Evolutionary conservation across 2,329 filamentous ascomycete species (phyloP).

Genomic region (Tolypocladium amazonense): DNA sequence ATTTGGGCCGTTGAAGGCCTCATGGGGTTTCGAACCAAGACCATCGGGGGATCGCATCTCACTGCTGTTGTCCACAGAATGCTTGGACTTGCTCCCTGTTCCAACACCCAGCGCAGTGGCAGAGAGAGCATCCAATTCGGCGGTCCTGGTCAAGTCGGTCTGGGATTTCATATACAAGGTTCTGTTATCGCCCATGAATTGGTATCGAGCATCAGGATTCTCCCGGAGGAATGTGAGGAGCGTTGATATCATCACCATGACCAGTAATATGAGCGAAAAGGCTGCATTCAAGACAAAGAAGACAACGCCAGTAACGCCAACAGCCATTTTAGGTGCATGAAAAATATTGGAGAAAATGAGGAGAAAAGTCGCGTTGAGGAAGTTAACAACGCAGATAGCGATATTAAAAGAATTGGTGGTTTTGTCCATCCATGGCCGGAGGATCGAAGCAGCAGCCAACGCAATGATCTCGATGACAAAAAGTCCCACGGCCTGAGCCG

Average conservation of each 20-base stretch:
- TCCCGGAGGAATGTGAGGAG: conserved; percentile 70
- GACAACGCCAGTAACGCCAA: conserved; percentile 78
- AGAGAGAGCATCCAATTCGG: conserved; percentile 81
- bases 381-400: conserved; percentile 80
- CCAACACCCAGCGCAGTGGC: conserved; percentile 83
- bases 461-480: conserved; percentile 72
- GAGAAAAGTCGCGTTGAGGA: conserved; percentile 81
- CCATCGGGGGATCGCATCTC: conserved; percentile 25
- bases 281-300: conserved; percentile 82
- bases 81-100: conserved; percentile 28
- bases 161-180: conserved; percentile 97
- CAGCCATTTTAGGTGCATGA: conserved; percentile 70
- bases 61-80: conserved; percentile 29
- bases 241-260: conserved; percentile 59
- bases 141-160: conserved; percentile 65
- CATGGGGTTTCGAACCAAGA: too few relatives aligned
- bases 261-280: conserved; percentile 70
- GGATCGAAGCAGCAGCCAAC: conserved; percentile 65
- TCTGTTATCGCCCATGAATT: conserved; percentile 92
- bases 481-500: conserved; percentile 70
- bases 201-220: conserved; percentile 90
- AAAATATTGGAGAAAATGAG: conserved; percentile 84
- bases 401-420: conserved; percentile 97
- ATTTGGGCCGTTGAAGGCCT: neutral
- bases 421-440: conserved; percentile 98